Percentiles rank a stretch among this genome's conserved stretches.
Evolutionary conservation across 257 asterid species (phyloP).

Genomic region (Linderniella brevidens): DNA sequence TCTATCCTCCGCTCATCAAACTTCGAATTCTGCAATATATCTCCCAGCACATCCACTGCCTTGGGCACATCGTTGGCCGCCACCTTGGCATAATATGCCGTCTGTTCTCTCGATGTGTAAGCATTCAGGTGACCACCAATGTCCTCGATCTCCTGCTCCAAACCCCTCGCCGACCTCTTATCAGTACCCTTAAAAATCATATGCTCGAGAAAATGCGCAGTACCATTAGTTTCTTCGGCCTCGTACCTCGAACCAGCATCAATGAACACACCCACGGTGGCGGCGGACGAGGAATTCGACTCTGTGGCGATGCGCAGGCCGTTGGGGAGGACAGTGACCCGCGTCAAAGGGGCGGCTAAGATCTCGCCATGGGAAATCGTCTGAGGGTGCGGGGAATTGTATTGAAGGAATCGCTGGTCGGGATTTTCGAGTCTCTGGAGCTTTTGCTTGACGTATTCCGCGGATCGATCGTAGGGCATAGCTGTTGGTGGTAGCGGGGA

Average conservation of each 20-base stretch:
- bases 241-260: conserved; percentile 94
- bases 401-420: conserved; percentile 46
- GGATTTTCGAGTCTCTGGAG: conserved; percentile 47
- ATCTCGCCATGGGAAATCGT: conserved; percentile 42
- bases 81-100: conserved; percentile 77
- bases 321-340: conserved; percentile 70
- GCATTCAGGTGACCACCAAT: conserved; percentile 98
- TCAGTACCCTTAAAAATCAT: conserved; percentile 96
- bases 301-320: conserved; percentile 90
- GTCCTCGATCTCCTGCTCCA: conserved; percentile 97
- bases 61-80: conserved; percentile 39
- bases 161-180: conserved; percentile 37
- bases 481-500: conserved; percentile 54
- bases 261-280: conserved; percentile 89
- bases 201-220: conserved; percentile 90
- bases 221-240: conserved; percentile 63
- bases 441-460: conserved; percentile 54
- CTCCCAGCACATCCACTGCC: conserved; percentile 67
- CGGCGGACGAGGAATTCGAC: conserved; percentile 45
- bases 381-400: conserved; percentile 58
- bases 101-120: conserved; percentile 88
- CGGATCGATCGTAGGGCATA: conserved; percentile 79
- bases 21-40: conserved; percentile 73
- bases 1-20: conserved; percentile 45
- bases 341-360: conserved; percentile 57